Conservation (phyloP, 805 yeast species). For the Nakazawaea anatomiae region DNA sequence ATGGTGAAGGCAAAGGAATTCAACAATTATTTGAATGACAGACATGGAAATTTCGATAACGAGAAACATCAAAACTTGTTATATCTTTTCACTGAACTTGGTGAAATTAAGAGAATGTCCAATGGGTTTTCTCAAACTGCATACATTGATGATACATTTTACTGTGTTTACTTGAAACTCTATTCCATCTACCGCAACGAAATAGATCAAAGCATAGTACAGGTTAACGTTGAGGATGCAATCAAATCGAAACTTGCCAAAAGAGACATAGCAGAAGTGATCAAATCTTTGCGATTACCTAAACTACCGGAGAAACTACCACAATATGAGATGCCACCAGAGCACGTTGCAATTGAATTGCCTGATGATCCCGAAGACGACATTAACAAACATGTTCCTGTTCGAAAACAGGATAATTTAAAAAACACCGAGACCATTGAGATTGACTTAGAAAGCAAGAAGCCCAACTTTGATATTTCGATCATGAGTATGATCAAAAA, state of each 20-base stretch:
- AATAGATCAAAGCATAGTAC: neutral
- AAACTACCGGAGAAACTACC: slow-evolving; percentile 5
- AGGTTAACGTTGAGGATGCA: neutral
- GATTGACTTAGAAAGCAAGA: neutral
- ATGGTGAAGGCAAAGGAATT: slow-evolving; percentile 29
- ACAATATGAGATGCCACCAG: neutral
- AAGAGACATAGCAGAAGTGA: slow-evolving; percentile 34
- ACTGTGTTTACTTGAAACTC: slow-evolving; percentile 51
- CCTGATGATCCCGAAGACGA: neutral
- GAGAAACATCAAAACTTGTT: slow-evolving; percentile 28
- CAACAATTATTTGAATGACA: slow-evolving; percentile 20
- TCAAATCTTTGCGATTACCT: slow-evolving; percentile 15
- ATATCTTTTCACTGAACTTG: slow-evolving; percentile 41
- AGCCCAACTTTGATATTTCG: neutral
- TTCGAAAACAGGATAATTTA: neutral
- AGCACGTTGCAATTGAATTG: neutral
- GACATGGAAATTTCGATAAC: slow-evolving; percentile 22
- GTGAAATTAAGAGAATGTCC: slow-evolving; percentile 64
- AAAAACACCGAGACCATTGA: neutral
- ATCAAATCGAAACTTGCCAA: slow-evolving; percentile 40
- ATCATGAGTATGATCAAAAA: neutral
- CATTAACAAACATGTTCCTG: neutral
- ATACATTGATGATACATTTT: slow-evolving; percentile 65
- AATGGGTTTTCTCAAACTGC: slow-evolving; percentile 81
- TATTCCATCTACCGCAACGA: slow-evolving; percentile 19